These are phyloP conservation scores for Salvia sclarea DNA, from an alignment of 305 asterid species.

Conservation along the genomic window DNA sequence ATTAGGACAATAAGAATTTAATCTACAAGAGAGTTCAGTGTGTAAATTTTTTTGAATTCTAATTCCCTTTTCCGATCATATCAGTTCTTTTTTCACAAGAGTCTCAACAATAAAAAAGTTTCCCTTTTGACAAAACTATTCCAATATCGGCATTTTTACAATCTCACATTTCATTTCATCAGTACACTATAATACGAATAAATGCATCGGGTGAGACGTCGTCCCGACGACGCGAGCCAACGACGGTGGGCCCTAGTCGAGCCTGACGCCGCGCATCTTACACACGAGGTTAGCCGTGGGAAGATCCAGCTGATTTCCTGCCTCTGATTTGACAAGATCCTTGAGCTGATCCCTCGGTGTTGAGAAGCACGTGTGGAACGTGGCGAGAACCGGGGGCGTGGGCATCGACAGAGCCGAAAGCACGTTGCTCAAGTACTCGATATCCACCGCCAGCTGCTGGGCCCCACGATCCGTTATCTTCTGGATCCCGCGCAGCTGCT, in stretches of 20 bases:
- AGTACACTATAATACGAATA: neutral
- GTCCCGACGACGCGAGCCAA: too few relatives aligned
- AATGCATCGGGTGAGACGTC: neutral
- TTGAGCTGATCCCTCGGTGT: conserved; percentile 75
- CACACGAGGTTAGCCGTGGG: conserved; percentile 88
- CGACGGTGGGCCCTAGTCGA: conserved; percentile 40
- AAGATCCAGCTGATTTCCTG: conserved; percentile 74
- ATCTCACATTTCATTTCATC: neutral
- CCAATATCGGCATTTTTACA: neutral
- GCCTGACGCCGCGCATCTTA: conserved; percentile 72
- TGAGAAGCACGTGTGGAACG: conserved; percentile 78
- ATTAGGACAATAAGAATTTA: too few relatives aligned
- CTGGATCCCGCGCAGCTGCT: conserved; percentile 92
- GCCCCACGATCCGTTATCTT: conserved; percentile 92
- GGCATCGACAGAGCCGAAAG: conserved; percentile 93
- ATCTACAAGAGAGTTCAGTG: too few relatives aligned
- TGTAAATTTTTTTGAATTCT: too few relatives aligned
- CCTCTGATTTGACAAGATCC: conserved; percentile 68
- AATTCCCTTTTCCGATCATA: neutral
- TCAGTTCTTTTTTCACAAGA: neutral
- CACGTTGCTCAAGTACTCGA: conserved; percentile 87
- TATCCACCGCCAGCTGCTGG: conserved; percentile 88
- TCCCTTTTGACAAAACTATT: neutral
- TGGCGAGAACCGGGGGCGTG: conserved; percentile 72
- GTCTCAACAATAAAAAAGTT: too few relatives aligned